Evolutionary conservation across 1,284 basidiomycete species (phyloP), one percentile per base, ranked within the genome.

Genomic region (Inonotus obliquus): DNA sequence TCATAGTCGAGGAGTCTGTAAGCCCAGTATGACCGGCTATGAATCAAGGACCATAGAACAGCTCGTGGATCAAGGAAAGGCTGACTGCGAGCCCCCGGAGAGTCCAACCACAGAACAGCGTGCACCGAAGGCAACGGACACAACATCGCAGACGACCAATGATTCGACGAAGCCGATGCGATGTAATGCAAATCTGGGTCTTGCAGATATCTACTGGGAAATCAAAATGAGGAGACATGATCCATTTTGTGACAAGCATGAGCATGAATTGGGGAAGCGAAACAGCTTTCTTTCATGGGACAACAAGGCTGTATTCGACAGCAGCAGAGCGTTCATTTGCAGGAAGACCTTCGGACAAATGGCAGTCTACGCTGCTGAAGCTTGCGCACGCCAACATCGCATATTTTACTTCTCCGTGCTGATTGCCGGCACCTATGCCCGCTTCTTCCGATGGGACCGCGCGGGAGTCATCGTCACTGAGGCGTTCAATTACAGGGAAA

Each of bases 391-490:
- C 14, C 52, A 54, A 35, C 37, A 37, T 23, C 52, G 52, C n/a
- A 35, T 29, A 2, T 54, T 54, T 35, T 37, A 37, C 27, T 35
- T n/a, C 7, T 37, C 52, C 27, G 23, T 54, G 13, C 29, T 32
- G 13, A 39, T 54, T n/a, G 9, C 35, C 29, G 52, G 52, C 27
- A 35, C 52, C 10, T 10, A n/a, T 17, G 52, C 52, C 7, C 29
- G 52, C 17, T 37, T 54, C 10, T 27, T 54, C n/a, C 52, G 52
- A 21, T 54, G 52, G 52, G 52, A 54, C 35, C 52, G 52, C n/a
- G 29, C 52, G n/a, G 52, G 52, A 54, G 52, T 29, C n/a, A 54
- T 54, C 17, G 52, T 54, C 9, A 54, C 52, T 17, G 9, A n/a
- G 4, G 21, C 52, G 1, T 54, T 54, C 52, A 27, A 54, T 21